Evolutionary conservation across 768 basidiomycete genomes (phyloP), one percentile per base, ranked within the genome.

Genomic region (Coprinopsis sp.): DNA sequence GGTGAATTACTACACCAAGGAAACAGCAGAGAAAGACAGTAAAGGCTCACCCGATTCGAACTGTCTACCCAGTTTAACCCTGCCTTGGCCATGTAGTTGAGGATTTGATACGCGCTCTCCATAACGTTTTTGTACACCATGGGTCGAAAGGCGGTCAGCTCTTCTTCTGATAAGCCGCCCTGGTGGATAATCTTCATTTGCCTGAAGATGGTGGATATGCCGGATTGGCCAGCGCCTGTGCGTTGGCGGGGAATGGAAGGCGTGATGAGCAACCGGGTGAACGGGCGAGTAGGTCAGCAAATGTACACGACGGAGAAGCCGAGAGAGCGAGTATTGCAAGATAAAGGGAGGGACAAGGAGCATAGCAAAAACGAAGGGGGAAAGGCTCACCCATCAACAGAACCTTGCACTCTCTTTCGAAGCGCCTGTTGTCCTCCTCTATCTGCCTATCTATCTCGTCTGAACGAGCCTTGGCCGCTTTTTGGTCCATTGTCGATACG

Each of bases 121-220:
- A 95, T 71, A 3, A 94, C 82, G 63, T 95, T 88, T 56, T 82
- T 81, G 67, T 86, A 91, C 38, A 98, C 82, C 24, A 84, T 83
- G 0, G 82, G 77, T 16, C 86, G 74, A 69, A 81, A 95, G 2
- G 79, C 74, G 49, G 83, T 72, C 22, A 91, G 79, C 63, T 96
- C 92, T 0, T 85, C 77, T 6, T 67, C 65, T 2, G 83, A 79
- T 66, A 92, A 98, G 11, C 94, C 94, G 51, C 84, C 82, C 63
- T 95, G 88, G 63, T 98, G 89, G 39, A 97, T 93, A 47, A 97
- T 94, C 75, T 95, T 96, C 93, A 98, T 96, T 65, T 98, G 94
- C 63, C 97, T 97, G 28, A 96, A 92, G 53, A 98, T 91, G 0
- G 94, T 98, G 4, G 82, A 84, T 68, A 96, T 97, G 5, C 94